A percentile compares a stretch with the other conserved stretches of the same genome.
Evolutionary conservation across 2,329 filamentous ascomycete genomes (phyloP).

Genomic region (Lecanicillium sp.): DNA sequence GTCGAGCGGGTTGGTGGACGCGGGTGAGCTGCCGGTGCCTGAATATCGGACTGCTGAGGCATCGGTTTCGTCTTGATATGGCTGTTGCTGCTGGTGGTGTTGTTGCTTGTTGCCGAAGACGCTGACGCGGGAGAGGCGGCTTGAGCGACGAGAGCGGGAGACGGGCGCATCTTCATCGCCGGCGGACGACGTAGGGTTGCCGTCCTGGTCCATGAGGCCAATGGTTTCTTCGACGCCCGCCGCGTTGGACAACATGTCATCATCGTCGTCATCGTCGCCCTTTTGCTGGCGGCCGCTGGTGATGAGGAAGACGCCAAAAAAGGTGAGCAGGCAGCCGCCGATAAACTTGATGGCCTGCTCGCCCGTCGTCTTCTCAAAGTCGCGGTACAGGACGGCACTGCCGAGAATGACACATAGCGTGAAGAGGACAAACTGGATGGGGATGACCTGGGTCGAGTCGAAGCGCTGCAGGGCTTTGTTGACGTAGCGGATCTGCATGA

Average conservation of each 20-base stretch:
- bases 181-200: constrained; percentile 9
- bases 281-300: constrained; percentile 67
- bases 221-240: constrained; percentile 59
- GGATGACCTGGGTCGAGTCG: constrained; percentile 95
- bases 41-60: constrained; percentile 27
- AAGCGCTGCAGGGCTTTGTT: constrained; percentile 84
- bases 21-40: constrained; percentile 10
- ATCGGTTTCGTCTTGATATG: constrained; percentile 26
- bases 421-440: constrained; percentile 94
- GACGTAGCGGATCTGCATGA: constrained; percentile 96
- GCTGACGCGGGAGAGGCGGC: constrained; percentile 37
- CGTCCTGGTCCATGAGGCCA: constrained; percentile 45
- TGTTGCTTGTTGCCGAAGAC: constrained; percentile 31
- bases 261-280: constrained; percentile 43
- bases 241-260: constrained; percentile 42
- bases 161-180: constrained; percentile 19
- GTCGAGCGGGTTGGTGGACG: neutral
- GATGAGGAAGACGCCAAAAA: constrained; percentile 94
- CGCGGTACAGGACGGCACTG: constrained; percentile 85
- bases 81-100: too few species aligned
- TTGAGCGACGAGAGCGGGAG: constrained; percentile 38
- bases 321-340: constrained; percentile 84
- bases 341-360: constrained; percentile 77
- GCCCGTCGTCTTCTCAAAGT: constrained; percentile 77
- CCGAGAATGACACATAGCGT: constrained; percentile 93